phyloP scores from a whole-genome alignment of 2,329 filamentous ascomycete genomes.

The Sordariomycetes sp. region DNA sequence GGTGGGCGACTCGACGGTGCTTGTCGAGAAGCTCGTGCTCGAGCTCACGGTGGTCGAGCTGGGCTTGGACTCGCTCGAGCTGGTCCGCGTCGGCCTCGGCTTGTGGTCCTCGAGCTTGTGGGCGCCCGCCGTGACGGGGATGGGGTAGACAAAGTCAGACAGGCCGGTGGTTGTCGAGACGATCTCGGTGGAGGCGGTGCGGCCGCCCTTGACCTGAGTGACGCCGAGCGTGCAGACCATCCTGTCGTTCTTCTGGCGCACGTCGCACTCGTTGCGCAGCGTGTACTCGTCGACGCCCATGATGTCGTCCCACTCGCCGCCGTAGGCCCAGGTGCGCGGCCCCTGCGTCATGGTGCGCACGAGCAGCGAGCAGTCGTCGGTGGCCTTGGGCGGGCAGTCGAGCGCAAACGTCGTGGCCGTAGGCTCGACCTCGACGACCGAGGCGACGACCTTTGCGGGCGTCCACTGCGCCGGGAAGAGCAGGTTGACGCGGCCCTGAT shows the following conservation, averaged over 20 bases:
- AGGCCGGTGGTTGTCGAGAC: background rate
- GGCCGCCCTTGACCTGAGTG: conserved; percentile 3
- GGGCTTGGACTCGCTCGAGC: background rate
- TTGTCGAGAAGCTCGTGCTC: background rate
- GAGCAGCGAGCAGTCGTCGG: background rate
- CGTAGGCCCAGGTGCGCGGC: conserved; percentile 1
- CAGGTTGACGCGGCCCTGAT: background rate
- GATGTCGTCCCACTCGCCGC: background rate
- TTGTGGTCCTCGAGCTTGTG: background rate
- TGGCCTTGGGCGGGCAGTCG: background rate
- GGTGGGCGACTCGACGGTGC: background rate
- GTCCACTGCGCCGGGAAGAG: conserved; percentile 2
- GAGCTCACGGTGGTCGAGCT: background rate
- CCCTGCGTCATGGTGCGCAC: conserved; percentile 2
- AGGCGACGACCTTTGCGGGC: background rate
- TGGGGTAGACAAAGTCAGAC: background rate
- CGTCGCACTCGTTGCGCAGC: conserved; percentile 1
- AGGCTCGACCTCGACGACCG: background rate
- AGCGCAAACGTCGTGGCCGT: conserved; percentile 1
- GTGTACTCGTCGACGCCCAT: conserved; percentile 1
- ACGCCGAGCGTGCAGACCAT: conserved; percentile 2
- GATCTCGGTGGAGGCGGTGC: background rate
- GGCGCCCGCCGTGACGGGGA: conserved; percentile 2
- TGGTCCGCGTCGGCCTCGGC: background rate
- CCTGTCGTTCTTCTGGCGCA: background rate